These are phyloP conservation scores for Delphinella strobiligena DNA, from an alignment of 2,329 filamentous ascomycete genomes.

Conservation along the genomic window DNA sequence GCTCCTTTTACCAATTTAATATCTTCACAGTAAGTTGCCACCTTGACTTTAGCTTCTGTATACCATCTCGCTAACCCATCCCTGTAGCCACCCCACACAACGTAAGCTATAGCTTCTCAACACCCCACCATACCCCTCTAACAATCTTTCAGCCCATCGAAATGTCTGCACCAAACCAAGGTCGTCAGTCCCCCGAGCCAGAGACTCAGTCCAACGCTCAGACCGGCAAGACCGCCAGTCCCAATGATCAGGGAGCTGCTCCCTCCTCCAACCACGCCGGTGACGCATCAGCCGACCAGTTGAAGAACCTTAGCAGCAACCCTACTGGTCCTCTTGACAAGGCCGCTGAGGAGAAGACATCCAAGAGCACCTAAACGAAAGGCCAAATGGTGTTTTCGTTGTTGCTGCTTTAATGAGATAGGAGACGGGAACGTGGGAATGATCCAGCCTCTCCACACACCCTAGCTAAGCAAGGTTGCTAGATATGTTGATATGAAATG, in stretches of 20 bases:
- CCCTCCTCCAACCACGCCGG: conserved; percentile 33
- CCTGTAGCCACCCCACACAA: too few species aligned
- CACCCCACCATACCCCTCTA: neutral
- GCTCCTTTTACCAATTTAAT: too few species aligned
- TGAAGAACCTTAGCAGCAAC: conserved; percentile 51
- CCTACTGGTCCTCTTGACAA: conserved; percentile 54
- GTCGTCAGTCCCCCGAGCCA: conserved; percentile 67
- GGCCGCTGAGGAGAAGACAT: conserved; percentile 47
- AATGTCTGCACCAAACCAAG: conserved; percentile 55
- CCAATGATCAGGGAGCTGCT: conserved; percentile 38
- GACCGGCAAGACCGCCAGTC: conserved; percentile 45
- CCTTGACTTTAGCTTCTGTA: too few species aligned
- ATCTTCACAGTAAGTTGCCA: too few species aligned
- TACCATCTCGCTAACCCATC: too few species aligned
- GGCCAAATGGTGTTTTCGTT: too few species aligned
- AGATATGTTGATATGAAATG: neutral
- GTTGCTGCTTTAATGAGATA: too few species aligned
- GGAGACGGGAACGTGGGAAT: too few species aligned
- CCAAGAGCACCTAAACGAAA: conserved; percentile 31
- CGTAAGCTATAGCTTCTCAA: too few species aligned
- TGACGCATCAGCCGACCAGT: conserved; percentile 37
- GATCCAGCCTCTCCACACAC: too few species aligned
- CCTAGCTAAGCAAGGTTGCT: too few species aligned
- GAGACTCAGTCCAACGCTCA: conserved; percentile 55
- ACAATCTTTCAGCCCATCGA: neutral